Conservation (phyloP, 176 grass and related monocot species). For the Puya raimondii region DNA sequence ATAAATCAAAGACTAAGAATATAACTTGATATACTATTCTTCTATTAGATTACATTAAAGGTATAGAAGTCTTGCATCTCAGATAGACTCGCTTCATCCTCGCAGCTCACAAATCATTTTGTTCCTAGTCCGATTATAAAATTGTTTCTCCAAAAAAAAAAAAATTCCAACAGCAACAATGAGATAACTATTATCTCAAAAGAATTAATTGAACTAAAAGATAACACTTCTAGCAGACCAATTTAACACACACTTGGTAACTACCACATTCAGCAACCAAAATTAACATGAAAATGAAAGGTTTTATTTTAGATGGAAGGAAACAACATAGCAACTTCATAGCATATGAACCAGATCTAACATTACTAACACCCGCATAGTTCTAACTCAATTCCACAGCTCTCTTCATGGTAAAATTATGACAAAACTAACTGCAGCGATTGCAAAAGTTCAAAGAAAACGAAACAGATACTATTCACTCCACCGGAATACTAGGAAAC, state of each 20-base stretch:
- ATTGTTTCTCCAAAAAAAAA: too few relatives aligned
- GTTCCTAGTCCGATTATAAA: too few relatives aligned
- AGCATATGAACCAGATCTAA: not conserved
- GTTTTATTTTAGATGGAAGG: not conserved
- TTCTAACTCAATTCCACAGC: not conserved
- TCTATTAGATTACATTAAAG: too few relatives aligned
- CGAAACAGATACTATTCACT: not conserved
- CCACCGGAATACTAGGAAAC: not conserved
- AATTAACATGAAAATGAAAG: not conserved
- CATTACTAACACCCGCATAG: not conserved
- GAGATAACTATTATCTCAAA: not conserved
- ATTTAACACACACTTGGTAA: not conserved
- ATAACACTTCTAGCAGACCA: not conserved
- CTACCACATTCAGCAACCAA: not conserved
- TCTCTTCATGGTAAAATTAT: conserved; percentile 1
- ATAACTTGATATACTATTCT: too few relatives aligned
- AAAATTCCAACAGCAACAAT: too few relatives aligned
- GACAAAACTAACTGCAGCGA: not conserved
- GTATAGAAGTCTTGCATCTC: too few relatives aligned
- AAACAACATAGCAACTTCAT: conserved; percentile 1
- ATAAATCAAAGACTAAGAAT: too few relatives aligned
- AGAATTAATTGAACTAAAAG: not conserved
- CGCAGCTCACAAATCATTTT: too few relatives aligned
- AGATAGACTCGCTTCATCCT: too few relatives aligned
- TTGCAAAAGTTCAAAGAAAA: not conserved